These are phyloP conservation scores for Tirmania nivea DNA, from an alignment of 495 filamentous ascomycete species.

Conservation along the genomic window DNA sequence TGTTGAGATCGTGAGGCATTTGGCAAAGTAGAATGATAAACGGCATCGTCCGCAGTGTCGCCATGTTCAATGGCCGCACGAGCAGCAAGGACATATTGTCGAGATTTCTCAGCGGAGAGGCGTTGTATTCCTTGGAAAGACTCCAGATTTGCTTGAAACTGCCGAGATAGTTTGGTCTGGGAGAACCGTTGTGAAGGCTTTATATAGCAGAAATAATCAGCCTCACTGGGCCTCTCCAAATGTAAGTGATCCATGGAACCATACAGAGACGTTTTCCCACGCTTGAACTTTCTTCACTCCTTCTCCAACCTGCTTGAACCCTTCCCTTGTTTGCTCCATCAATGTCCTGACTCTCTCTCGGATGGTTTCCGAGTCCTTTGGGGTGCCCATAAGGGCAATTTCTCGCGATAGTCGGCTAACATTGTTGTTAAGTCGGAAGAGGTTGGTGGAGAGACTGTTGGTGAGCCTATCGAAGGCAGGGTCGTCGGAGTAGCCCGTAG, in stretches of 20 bases:
- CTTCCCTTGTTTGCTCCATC: constrained; percentile 58
- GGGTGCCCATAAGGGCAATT: constrained; percentile 65
- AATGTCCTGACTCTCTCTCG: constrained; percentile 73
- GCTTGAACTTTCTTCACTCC: constrained; percentile 74
- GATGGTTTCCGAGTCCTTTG: constrained; percentile 72
- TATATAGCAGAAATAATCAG: not conserved
- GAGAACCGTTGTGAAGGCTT: constrained; percentile 84
- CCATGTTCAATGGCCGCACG: constrained; percentile 7
- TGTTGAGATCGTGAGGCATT: constrained; percentile 11
- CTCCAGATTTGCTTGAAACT: constrained; percentile 65
- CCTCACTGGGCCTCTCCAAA: not conserved
- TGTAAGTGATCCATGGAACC: constrained; percentile 20
- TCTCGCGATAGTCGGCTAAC: constrained; percentile 61
- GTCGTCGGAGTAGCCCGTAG: constrained; percentile 65
- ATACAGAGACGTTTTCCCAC: constrained; percentile 83
- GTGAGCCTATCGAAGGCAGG: constrained; percentile 75
- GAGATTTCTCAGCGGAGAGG: constrained; percentile 73
- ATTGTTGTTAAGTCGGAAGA: constrained; percentile 72
- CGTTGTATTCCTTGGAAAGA: constrained; percentile 86
- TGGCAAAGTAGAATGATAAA: not conserved
- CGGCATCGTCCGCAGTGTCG: constrained; percentile 7
- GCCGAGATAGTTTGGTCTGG: constrained; percentile 77
- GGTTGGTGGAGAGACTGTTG: constrained; percentile 56
- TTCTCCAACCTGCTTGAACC: constrained; percentile 87
- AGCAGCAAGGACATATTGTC: constrained; percentile 61